Conservation (phyloP, 192 early-diverging fungal species). For the Coemansia sp. region DNA sequence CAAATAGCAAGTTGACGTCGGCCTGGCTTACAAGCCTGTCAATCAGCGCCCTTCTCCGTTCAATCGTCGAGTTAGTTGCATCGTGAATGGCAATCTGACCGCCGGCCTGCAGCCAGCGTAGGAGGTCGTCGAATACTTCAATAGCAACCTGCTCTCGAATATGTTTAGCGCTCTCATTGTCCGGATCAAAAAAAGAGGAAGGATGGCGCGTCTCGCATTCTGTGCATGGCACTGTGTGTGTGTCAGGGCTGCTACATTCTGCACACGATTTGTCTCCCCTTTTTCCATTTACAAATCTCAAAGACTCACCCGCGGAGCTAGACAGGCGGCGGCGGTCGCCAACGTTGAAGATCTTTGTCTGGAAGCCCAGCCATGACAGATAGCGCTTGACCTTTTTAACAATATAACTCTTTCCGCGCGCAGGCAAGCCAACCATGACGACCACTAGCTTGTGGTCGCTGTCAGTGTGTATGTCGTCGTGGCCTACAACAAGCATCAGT, state of each 20-base stretch:
- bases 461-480: constrained; percentile 58
- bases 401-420: constrained; percentile 92
- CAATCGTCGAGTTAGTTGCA: constrained; percentile 92
- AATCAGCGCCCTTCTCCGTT: constrained; percentile 68
- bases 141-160: constrained; percentile 86
- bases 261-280: constrained; percentile 18
- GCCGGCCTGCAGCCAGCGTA: constrained; percentile 83
- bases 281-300: neutral
- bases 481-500: constrained; percentile 43
- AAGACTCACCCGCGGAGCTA: constrained; percentile 39
- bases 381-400: constrained; percentile 94
- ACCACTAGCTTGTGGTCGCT: constrained; percentile 87
- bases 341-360: constrained; percentile 88
- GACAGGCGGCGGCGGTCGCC: constrained; percentile 85
- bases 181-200: constrained; percentile 90
- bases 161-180: constrained; percentile 72
- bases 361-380: constrained; percentile 76
- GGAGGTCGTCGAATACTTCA: constrained; percentile 87
- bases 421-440: constrained; percentile 97
- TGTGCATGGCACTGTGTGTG: constrained; percentile 17
- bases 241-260: constrained; percentile 33
- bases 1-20: constrained; percentile 68
- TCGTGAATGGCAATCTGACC: constrained; percentile 91
- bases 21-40: constrained; percentile 61
- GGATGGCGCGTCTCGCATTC: constrained; percentile 62